Conservation (phyloP, 176 grass and related monocot species). For the Musa beccarii region DNA sequence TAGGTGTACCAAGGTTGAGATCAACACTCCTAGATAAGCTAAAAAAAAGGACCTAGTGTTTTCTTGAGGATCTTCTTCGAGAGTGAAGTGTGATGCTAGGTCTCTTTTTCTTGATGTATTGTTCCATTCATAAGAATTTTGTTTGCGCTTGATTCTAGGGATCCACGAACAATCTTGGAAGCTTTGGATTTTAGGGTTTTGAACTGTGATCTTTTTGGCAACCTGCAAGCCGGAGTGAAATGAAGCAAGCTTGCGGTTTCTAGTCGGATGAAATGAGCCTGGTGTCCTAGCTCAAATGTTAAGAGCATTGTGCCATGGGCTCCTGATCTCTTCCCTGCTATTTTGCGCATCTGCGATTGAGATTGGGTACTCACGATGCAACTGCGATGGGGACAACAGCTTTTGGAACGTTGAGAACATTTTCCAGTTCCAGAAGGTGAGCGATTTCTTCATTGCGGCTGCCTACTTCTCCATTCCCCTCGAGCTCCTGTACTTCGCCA, state of each 20-base stretch:
- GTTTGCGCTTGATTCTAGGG: slow-evolving; percentile 1
- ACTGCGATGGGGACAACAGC: slow-evolving; percentile 15
- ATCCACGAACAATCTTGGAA: neutral
- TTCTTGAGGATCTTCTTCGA: neutral
- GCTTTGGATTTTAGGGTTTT: neutral
- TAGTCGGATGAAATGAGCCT: slow-evolving; percentile 18
- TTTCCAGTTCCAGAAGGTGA: slow-evolving; percentile 57
- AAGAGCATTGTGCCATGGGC: slow-evolving; percentile 30
- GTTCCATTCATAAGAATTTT: neutral
- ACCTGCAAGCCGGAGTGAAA: neutral
- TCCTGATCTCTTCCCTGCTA: slow-evolving; percentile 28
- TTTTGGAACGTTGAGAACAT: slow-evolving; percentile 47
- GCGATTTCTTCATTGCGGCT: slow-evolving; percentile 67
- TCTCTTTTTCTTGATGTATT: neutral
- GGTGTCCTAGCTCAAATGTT: slow-evolving; percentile 44
- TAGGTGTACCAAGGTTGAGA: neutral
- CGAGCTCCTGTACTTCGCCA: slow-evolving; percentile 68
- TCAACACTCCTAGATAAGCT: neutral
- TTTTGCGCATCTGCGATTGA: slow-evolving; percentile 19
- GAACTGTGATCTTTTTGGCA: too few species aligned
- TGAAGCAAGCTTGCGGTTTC: neutral
- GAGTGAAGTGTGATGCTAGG: neutral
- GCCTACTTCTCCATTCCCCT: slow-evolving; percentile 90
- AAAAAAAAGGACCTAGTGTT: neutral
- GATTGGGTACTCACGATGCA: slow-evolving; percentile 37